phyloP scores from a whole-genome alignment of 2,329 filamentous ascomycete genomes.

The Zymoseptoria ardabiliae region DNA sequence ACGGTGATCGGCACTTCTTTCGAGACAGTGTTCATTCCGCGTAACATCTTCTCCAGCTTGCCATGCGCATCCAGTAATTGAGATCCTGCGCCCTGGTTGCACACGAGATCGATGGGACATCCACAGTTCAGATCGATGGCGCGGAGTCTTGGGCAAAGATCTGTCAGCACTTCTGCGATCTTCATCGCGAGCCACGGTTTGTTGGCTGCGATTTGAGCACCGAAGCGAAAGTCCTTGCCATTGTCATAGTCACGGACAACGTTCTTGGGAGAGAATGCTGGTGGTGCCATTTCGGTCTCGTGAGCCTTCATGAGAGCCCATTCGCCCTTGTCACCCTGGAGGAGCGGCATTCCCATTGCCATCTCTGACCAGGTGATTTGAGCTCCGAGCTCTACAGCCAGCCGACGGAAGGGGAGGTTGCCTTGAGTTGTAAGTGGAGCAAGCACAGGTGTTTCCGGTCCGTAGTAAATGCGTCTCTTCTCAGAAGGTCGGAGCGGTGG shows the following conservation, averaged over 20 bases:
- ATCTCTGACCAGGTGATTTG: constrained; percentile 97
- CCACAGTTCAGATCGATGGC: constrained; percentile 95
- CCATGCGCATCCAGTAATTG: constrained; percentile 80
- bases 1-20: constrained; percentile 85
- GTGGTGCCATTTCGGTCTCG: constrained; percentile 68
- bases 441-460: constrained; percentile 84
- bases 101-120: constrained; percentile 93
- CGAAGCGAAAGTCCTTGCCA: constrained; percentile 75
- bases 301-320: constrained; percentile 95
- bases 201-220: constrained; percentile 85
- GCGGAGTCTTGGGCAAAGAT: constrained; percentile 72
- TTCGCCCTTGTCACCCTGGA: constrained; percentile 84
- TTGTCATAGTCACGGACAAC: constrained; percentile 75
- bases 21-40: constrained; percentile 92
- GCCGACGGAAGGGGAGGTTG: constrained; percentile 85
- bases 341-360: constrained; percentile 82
- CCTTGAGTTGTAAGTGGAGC: constrained; percentile 94
- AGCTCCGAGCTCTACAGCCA: constrained; percentile 82
- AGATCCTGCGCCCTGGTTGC: constrained; percentile 78
- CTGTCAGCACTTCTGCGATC: constrained; percentile 71
- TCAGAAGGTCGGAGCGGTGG: constrained; percentile 84
- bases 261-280: constrained; percentile 53
- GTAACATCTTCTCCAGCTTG: constrained; percentile 88
- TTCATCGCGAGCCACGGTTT: constrained; percentile 88
- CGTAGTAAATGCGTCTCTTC: constrained; percentile 90